phyloP scores from a whole-genome alignment of 2,329 filamentous ascomycete genomes.

The Ophiocordyceps camponoti-rufipedis region DNA sequence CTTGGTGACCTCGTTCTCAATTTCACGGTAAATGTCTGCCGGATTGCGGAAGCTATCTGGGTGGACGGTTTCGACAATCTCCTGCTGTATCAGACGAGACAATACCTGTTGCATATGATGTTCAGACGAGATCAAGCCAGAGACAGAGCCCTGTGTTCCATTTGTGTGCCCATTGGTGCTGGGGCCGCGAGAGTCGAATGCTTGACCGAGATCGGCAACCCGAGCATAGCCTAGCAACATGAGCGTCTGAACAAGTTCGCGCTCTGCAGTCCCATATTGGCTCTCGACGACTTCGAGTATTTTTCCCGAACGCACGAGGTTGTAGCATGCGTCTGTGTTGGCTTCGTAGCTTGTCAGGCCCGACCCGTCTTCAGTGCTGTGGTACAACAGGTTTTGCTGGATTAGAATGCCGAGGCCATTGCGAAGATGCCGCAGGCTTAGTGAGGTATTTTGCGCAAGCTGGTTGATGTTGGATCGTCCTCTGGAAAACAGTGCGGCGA shows the following conservation, averaged over 20 bases:
- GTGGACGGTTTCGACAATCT: slow-evolving; percentile 48
- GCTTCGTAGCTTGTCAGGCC: slow-evolving; percentile 64
- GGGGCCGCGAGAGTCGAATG: slow-evolving; percentile 27
- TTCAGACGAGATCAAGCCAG: slow-evolving; percentile 23
- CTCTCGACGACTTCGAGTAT: slow-evolving; percentile 59
- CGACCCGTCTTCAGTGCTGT: slow-evolving; percentile 45
- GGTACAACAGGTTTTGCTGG: slow-evolving; percentile 73
- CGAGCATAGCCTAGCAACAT: slow-evolving; percentile 62
- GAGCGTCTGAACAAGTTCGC: slow-evolving; percentile 56
- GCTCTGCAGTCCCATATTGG: slow-evolving; percentile 57
- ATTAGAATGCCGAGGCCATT: slow-evolving; percentile 71
- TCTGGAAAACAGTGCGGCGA: slow-evolving; percentile 57
- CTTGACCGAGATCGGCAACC: slow-evolving; percentile 49
- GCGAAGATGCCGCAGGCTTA: slow-evolving; percentile 58
- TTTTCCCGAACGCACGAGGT: slow-evolving; percentile 63
- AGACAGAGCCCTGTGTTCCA: slow-evolving; percentile 12
- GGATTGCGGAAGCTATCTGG: slow-evolving; percentile 38
- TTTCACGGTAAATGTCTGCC: slow-evolving; percentile 39
- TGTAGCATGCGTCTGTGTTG: slow-evolving; percentile 64
- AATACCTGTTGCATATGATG: slow-evolving; percentile 31
- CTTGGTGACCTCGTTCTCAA: slow-evolving; percentile 43
- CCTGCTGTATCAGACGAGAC: slow-evolving; percentile 39
- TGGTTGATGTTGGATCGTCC: slow-evolving; percentile 58
- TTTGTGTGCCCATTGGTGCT: slow-evolving; percentile 17
- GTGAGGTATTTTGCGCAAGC: slow-evolving; percentile 52